phyloP scores from a whole-genome alignment of 2,329 filamentous ascomycete species.

The Penicillium corylophilum region DNA sequence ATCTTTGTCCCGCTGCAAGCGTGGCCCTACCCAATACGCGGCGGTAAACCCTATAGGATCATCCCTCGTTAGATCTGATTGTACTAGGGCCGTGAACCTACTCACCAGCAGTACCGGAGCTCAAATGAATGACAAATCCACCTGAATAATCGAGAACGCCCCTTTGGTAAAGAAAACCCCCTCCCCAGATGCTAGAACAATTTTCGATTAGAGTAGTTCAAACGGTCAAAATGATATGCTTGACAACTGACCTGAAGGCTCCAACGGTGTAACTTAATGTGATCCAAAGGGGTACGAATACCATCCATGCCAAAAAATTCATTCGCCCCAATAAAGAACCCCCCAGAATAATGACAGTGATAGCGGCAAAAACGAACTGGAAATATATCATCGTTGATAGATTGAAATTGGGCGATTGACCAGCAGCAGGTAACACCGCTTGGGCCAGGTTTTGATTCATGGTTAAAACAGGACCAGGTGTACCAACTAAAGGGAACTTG shows the following conservation, averaged over 20 bases:
- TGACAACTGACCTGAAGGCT: constrained; percentile 23
- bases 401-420: constrained; percentile 44
- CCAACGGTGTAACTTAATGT: constrained; percentile 48
- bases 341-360: constrained; percentile 50
- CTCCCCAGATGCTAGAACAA: constrained; percentile 44
- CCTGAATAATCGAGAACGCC: constrained; percentile 55
- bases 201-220: not conserved
- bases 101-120: constrained; percentile 50
- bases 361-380: constrained; percentile 55
- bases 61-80: not conserved
- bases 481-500: constrained; percentile 46
- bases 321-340: constrained; percentile 51
- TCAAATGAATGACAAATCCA: constrained; percentile 55
- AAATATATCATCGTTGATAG: constrained; percentile 54
- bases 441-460: constrained; percentile 48
- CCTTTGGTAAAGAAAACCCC: constrained; percentile 46
- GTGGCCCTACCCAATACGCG: constrained; percentile 50
- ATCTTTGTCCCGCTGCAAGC: constrained; percentile 40
- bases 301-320: constrained; percentile 54
- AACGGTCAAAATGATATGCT: not conserved
- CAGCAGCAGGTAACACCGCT: constrained; percentile 44
- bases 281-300: constrained; percentile 54
- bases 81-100: not conserved
- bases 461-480: constrained; percentile 47
- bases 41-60: constrained; percentile 38